phyloP scores from a whole-genome alignment of 106 monocot species.

The Gastrodia elata region DNA sequence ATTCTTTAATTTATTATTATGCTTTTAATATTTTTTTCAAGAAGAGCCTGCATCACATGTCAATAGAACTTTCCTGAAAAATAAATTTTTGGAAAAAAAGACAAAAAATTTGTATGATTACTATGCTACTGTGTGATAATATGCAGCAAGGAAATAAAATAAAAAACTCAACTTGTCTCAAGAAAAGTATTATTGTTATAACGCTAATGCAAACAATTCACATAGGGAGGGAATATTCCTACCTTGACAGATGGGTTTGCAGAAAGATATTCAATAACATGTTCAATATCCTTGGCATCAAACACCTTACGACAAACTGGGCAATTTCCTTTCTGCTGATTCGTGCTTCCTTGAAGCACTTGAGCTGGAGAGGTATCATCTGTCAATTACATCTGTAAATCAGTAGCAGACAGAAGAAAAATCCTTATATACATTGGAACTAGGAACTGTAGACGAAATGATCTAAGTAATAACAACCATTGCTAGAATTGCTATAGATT shows the following conservation, averaged over 20 bases:
- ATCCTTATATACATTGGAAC: not conserved
- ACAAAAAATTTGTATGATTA: not conserved
- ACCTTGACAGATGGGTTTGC: slow-evolving; percentile 31
- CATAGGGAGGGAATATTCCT: slow-evolving; percentile 18
- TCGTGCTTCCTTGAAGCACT: slow-evolving; percentile 10
- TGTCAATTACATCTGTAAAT: slow-evolving; percentile 5
- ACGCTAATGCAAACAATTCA: not conserved
- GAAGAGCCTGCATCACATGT: not conserved
- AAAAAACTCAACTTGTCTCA: not conserved
- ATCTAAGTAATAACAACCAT: not conserved
- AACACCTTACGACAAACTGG: slow-evolving; percentile 84
- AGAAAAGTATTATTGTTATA: not conserved
- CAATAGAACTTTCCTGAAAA: not conserved
- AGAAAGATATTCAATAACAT: slow-evolving; percentile 53
- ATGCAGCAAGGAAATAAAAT: not conserved
- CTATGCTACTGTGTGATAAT: not conserved
- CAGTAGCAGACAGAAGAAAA: not conserved
- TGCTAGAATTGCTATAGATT: not conserved
- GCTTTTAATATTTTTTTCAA: not conserved
- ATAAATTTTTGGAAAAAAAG: not conserved
- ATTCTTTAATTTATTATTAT: not conserved
- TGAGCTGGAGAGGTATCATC: slow-evolving; percentile 35
- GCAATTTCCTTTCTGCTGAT: slow-evolving; percentile 44
- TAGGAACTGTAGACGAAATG: not conserved
- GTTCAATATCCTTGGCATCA: slow-evolving; percentile 73